A percentile compares a stretch with the other conserved stretches of the same genome.
Evolutionary conservation across 352 stramenopile species (phyloP).

Genomic region (Pythium graminicola): DNA sequence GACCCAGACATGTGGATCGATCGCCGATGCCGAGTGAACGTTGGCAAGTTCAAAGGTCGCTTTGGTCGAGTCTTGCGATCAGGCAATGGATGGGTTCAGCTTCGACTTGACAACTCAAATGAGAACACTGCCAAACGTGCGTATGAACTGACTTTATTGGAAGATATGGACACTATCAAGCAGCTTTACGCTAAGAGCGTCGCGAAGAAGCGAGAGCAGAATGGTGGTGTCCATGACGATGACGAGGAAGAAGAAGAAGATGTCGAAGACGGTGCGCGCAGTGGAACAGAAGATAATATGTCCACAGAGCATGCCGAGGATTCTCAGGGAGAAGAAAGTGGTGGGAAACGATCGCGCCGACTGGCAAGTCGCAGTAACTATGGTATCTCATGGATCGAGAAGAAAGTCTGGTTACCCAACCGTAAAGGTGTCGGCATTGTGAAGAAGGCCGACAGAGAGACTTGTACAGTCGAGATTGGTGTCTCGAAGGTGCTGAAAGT

Average conservation of each 20-base stretch:
- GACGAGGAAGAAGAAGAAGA: conserved; percentile 50
- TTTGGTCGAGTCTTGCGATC: conserved; percentile 72
- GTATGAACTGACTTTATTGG: conserved; percentile 80
- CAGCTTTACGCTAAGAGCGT: conserved; percentile 60
- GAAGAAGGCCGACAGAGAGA: conserved; percentile 79
- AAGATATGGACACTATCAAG: conserved; percentile 79
- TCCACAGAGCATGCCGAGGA: conserved; percentile 59
- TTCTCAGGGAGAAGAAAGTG: conserved; percentile 71
- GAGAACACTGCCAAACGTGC: conserved; percentile 84
- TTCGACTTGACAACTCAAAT: conserved; percentile 74
- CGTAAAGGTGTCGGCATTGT: conserved; percentile 73
- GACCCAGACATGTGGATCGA: conserved; percentile 88
- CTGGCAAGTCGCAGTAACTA: conserved; percentile 76
- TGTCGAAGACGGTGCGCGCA: conserved; percentile 35
- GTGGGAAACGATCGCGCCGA: conserved; percentile 56
- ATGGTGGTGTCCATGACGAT: conserved; percentile 29
- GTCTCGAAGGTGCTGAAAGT: conserved; percentile 65
- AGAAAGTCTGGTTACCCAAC: conserved; percentile 73
- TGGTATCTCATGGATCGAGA: conserved; percentile 82
- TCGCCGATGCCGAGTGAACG: conserved; percentile 80
- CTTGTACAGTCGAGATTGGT: conserved; percentile 75
- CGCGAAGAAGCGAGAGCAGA: conserved; percentile 41
- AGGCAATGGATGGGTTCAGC: conserved; percentile 85
- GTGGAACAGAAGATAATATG: conserved; percentile 49
- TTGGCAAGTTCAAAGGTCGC: conserved; percentile 81